These are phyloP conservation scores for Letharia lupina DNA, from an alignment of 495 filamentous ascomycete species.

Conservation along the genomic window DNA sequence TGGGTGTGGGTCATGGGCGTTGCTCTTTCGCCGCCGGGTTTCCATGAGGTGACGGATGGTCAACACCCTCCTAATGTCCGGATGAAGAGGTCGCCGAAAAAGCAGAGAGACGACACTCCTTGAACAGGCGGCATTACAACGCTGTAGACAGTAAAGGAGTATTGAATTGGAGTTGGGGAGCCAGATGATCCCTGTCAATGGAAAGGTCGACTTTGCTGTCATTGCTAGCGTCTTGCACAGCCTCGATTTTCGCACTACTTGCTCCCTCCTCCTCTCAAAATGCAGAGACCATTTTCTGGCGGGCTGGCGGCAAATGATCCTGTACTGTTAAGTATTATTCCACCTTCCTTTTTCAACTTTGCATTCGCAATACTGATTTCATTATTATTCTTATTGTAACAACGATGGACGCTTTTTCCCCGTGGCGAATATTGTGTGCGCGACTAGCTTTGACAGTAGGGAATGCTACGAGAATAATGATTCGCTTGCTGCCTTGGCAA, in stretches of 20 bases:
- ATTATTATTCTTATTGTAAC: background rate
- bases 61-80: conserved; percentile 1
- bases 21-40: conserved; percentile 26
- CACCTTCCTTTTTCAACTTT: too few relatives aligned
- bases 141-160: background rate
- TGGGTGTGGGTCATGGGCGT: conserved; percentile 17
- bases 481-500: background rate
- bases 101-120: background rate
- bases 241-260: conserved; percentile 2
- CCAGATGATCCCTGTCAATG: background rate
- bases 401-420: too few relatives aligned
- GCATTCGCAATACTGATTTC: too few relatives aligned
- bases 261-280: background rate
- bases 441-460: background rate
- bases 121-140: background rate
- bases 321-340: too few relatives aligned
- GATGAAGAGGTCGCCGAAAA: background rate
- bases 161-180: background rate
- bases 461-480: background rate
- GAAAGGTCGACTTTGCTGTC: background rate
- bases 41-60: conserved; percentile 13
- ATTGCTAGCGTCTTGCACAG: conserved; percentile 3
- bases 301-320: background rate
- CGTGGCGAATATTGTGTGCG: too few relatives aligned
- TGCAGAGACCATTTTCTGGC: background rate